Evolutionary conservation across 2,329 filamentous ascomycete species (phyloP), one percentile per base, ranked within the genome.

Genomic region (Hymenotorrendiella dingleyae): DNA sequence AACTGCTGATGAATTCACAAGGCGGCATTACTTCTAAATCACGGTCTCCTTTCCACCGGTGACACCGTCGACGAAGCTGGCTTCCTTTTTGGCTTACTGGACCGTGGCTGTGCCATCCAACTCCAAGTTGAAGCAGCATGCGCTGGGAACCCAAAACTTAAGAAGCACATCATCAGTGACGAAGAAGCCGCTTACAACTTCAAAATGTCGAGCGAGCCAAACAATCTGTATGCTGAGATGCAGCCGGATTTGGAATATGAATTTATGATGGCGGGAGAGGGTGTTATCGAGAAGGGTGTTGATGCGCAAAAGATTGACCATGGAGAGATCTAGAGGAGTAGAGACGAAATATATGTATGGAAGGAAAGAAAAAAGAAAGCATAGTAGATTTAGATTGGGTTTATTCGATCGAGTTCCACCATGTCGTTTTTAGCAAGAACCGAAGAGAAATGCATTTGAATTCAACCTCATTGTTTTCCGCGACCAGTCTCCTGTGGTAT

Each of bases 61-160:
- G 56, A 62, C 6, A 88, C 84, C 0, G 83, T 88, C 2, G 84
- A 88, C 57, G 84, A 88, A 62, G 84, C 84, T 1, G 79, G 78
- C 0, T 88, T 81, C 60, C 61, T 86, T 39, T 84, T 86, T 57
- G 78, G 76, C 0, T 64, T 83, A 33, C 70, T 86, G 60, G 84
- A 88, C 61, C 71, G 81, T 36, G 78, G 74, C 35, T 87, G 84
- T 59, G 71, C 78, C 43, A 73, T 84, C 23, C 83, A 88, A 64
- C 65, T 86, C 39, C 66, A 73, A 52, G 77, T 80, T 27, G 84
- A 88, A 64, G 81, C 82, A 0, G 82, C 84, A 0, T 74, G 72
- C 2, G 72, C 68, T 10, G 71, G 72, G 30, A 57, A 60, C 29
- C 54, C 56, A 14, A 68, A 69, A 0, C 54, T 75, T 9, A 60